Percentiles rank a stretch among this genome's conserved stretches.
These are phyloP conservation scores for Coniferiporia weirii DNA, from an alignment of 1,284 basidiomycete species.

Conservation along the genomic window DNA sequence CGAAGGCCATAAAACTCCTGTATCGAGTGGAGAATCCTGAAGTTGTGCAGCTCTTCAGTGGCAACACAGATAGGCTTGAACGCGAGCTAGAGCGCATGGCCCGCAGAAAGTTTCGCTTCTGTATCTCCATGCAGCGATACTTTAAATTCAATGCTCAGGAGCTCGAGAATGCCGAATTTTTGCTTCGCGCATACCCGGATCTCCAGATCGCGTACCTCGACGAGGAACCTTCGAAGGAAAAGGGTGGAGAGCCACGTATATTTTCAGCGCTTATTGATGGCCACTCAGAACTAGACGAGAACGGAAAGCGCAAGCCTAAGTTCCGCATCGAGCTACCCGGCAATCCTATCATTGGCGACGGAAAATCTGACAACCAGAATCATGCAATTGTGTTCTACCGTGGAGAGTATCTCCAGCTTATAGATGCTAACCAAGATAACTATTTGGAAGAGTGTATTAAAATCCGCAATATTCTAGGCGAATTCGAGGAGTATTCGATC, in stretches of 20 bases:
- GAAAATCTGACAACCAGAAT: constrained; percentile 99
- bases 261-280: constrained; percentile 97
- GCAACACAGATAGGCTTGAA: constrained; percentile 95
- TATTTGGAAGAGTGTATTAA: constrained; percentile 99
- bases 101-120: constrained; percentile 97
- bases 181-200: constrained; percentile 96
- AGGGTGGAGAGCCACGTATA: constrained; percentile 85
- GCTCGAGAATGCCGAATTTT: constrained; percentile 97
- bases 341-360: constrained; percentile 99
- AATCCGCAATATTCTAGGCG: constrained; percentile 95
- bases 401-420: constrained; percentile 97
- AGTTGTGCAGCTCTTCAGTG: constrained; percentile 93
- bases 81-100: constrained; percentile 97
- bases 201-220: constrained; percentile 98
- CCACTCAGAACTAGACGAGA: constrained; percentile 92
- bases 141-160: constrained; percentile 99
- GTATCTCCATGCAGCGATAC: constrained; percentile 99
- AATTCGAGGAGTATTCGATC: constrained; percentile 94
- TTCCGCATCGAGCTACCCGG: constrained; percentile 97
- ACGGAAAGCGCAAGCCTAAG: constrained; percentile 91
- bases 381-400: constrained; percentile 99
- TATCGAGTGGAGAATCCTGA: constrained; percentile 99
- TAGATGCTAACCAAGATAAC: constrained; percentile 99
- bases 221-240: constrained; percentile 82
- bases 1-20: constrained; percentile 98